These are phyloP conservation scores for Trypanosoma conorhini DNA, from an alignment of 208 protist species.

Conservation along the genomic window DNA sequence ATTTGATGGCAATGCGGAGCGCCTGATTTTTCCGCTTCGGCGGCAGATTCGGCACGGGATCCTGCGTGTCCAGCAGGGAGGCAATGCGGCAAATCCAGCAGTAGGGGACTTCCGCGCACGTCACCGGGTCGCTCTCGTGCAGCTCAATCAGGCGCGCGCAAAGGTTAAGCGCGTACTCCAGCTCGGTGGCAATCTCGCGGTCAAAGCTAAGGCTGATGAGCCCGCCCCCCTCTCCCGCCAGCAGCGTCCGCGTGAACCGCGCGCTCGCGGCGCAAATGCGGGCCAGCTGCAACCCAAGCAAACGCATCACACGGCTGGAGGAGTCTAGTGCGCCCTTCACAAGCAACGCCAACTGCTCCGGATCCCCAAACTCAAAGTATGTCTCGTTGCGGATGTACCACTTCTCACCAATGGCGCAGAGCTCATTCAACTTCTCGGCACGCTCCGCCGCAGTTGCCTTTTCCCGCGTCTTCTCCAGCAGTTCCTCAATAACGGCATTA, in stretches of 20 bases:
- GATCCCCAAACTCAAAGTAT: constrained; percentile 48
- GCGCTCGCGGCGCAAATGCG: constrained; percentile 53
- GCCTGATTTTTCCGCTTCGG: constrained; percentile 57
- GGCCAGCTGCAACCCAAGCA: constrained; percentile 73
- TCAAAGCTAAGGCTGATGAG: constrained; percentile 75
- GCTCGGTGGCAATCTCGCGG: constrained; percentile 64
- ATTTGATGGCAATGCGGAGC: constrained; percentile 57
- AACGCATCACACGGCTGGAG: constrained; percentile 70
- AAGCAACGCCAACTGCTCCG: constrained; percentile 45
- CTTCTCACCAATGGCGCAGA: constrained; percentile 71
- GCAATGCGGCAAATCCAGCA: constrained; percentile 83
- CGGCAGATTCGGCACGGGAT: constrained; percentile 41
- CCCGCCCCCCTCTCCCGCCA: constrained; percentile 31
- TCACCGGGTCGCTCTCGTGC: constrained; percentile 38
- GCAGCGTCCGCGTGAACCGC: constrained; percentile 43
- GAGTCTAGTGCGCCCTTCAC: constrained; percentile 52
- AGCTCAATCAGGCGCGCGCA: constrained; percentile 61
- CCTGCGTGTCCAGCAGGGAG: constrained; percentile 53
- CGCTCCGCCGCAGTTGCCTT: constrained; percentile 17
- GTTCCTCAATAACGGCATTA: constrained; percentile 13
- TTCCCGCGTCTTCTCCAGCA: constrained; percentile 9
- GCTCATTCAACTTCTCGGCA: constrained; percentile 77
- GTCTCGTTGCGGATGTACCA: constrained; percentile 68
- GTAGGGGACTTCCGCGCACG: constrained; percentile 66
- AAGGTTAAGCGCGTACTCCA: constrained; percentile 62